Conservation (phyloP, 2,329 filamentous ascomycete species). For the Aspergillus aculeatus region DNA sequence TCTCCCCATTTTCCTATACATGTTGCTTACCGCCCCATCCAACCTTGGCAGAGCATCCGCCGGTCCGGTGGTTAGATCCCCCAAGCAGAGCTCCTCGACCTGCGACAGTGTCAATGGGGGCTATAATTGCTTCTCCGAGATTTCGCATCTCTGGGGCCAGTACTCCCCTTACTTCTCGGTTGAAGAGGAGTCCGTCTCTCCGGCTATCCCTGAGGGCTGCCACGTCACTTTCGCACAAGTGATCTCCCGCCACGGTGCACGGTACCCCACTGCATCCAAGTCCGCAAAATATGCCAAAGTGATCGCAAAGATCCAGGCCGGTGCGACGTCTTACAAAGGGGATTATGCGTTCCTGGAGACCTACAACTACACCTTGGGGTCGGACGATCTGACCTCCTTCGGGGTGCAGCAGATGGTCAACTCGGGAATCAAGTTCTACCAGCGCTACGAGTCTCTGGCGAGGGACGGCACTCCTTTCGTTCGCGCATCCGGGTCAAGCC, state of each 20-base stretch:
- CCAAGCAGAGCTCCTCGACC: constrained; percentile 8
- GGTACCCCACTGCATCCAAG: constrained; percentile 73
- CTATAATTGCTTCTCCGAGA: constrained; percentile 61
- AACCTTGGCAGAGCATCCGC: constrained; percentile 11
- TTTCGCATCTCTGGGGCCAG: constrained; percentile 76
- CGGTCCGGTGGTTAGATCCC: background rate
- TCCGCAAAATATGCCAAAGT: constrained; percentile 62
- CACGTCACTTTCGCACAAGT: constrained; percentile 75
- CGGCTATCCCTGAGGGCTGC: constrained; percentile 65
- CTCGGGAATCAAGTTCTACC: constrained; percentile 73
- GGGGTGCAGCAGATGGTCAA: constrained; percentile 70
- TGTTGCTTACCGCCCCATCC: background rate
- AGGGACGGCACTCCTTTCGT: constrained; percentile 64
- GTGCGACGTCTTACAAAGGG: constrained; percentile 55
- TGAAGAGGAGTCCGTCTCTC: constrained; percentile 56
- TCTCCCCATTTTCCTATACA: background rate
- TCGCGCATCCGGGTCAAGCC: constrained; percentile 66
- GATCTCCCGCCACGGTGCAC: constrained; percentile 79
- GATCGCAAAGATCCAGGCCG: constrained; percentile 65
- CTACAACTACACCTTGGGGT: constrained; percentile 70
- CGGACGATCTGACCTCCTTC: constrained; percentile 67
- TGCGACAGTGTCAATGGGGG: constrained; percentile 58
- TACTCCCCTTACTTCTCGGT: constrained; percentile 84
- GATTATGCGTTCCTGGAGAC: constrained; percentile 68
- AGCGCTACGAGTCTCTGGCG: constrained; percentile 66